phyloP scores from a whole-genome alignment of 2,329 filamentous ascomycete genomes.

The Calonectria henricotiae region DNA sequence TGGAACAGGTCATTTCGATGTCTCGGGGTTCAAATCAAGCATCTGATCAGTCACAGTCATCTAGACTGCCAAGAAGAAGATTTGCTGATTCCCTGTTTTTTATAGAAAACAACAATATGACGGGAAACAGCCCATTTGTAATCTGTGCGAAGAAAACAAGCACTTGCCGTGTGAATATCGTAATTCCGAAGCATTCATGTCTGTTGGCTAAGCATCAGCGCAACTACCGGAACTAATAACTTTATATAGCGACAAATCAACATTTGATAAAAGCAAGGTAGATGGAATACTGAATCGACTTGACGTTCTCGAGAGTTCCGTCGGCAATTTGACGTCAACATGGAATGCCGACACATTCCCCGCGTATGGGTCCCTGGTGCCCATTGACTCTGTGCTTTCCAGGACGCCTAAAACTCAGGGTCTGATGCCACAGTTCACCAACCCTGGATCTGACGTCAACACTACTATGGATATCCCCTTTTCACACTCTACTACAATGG shows the following conservation, averaged over 20 bases:
- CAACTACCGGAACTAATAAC: conserved; percentile 5
- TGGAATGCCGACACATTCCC: conserved; percentile 24
- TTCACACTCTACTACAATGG: conserved; percentile 43
- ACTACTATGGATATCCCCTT: conserved; percentile 47
- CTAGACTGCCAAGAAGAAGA: not conserved
- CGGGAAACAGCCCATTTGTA: conserved; percentile 43
- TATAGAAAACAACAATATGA: conserved; percentile 47
- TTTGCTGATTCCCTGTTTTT: not conserved
- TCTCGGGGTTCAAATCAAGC: not conserved
- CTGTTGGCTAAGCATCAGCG: conserved; percentile 4
- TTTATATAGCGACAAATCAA: not conserved
- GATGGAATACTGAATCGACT: conserved; percentile 46
- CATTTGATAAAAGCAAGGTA: conserved; percentile 35
- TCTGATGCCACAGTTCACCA: conserved; percentile 41
- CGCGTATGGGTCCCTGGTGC: conserved; percentile 27
- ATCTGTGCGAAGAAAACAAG: conserved; percentile 45
- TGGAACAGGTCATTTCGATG: not conserved
- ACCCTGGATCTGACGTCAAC: conserved; percentile 44
- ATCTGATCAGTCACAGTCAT: not conserved
- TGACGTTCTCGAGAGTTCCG: conserved; percentile 39
- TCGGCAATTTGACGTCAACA: conserved; percentile 37
- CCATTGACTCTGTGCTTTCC: conserved; percentile 37
- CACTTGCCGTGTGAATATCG: conserved; percentile 46
- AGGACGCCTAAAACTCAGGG: conserved; percentile 35
- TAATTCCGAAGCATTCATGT: conserved; percentile 28